Evolutionary conservation across 139 green algal genomes (phyloP).

Genomic region (Asterochloris erici): DNA sequence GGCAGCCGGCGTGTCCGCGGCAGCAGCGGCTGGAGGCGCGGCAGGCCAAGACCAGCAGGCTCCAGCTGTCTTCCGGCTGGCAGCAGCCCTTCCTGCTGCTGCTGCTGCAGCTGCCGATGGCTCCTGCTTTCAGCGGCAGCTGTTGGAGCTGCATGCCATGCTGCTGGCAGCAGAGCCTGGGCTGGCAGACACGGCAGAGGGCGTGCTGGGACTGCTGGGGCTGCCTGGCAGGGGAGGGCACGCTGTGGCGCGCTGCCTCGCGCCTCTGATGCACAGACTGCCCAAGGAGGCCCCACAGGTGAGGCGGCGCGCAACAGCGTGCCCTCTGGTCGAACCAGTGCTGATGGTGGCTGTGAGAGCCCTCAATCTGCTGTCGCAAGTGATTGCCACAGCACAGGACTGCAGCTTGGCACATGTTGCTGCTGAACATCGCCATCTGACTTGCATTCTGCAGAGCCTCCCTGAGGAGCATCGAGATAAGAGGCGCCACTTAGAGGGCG

Average conservation of each 20-base stretch:
- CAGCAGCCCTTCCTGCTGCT: background rate
- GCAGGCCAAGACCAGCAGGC: background rate
- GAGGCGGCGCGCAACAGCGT: no score
- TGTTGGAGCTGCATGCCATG: background rate
- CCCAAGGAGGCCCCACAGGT: background rate
- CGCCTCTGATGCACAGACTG: background rate
- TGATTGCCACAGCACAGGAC: no score
- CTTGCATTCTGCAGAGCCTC: no score
- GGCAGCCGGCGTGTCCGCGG: background rate
- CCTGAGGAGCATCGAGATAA: no score
- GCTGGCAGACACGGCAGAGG: background rate
- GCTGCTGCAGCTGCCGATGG: background rate
- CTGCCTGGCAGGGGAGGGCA: background rate
- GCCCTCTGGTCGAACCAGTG: no score
- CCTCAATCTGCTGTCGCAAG: no score
- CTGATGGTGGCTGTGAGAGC: no score
- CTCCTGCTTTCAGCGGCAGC: background rate
- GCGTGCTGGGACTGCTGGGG: background rate
- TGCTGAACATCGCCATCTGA: no score
- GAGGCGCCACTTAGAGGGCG: no score
- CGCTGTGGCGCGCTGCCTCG: background rate
- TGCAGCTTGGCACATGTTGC: no score
- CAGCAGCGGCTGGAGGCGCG: background rate
- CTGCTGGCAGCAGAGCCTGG: background rate
- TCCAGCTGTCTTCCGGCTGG: background rate